Evolutionary conservation across 768 basidiomycete species (phyloP).

Genomic region (Lactifluus echinatus): DNA sequence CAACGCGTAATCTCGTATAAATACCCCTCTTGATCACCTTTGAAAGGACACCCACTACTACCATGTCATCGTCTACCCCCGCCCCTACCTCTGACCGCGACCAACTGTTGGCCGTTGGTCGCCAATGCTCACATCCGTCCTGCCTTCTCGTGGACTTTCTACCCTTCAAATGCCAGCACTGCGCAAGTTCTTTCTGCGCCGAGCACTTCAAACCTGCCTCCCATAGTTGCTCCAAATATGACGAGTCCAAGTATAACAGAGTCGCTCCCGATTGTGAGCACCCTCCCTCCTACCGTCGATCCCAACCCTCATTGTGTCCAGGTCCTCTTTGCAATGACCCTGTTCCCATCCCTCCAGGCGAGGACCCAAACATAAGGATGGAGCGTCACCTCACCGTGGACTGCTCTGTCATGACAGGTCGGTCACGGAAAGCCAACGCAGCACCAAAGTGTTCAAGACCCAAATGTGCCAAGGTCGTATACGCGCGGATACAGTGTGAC

Average conservation of each 20-base stretch:
- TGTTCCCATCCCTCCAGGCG: conserved; percentile 64
- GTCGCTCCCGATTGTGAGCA: conserved; percentile 66
- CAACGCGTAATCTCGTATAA: conserved; percentile 8
- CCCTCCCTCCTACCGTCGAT: not conserved
- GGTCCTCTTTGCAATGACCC: conserved; percentile 74
- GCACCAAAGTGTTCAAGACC: conserved; percentile 50
- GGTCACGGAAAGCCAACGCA: conserved; percentile 36
- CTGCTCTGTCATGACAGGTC: conserved; percentile 65
- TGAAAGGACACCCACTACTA: too few relatives aligned
- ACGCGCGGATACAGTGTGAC: conserved; percentile 64
- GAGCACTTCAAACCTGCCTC: conserved; percentile 67
- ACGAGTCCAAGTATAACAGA: conserved; percentile 61
- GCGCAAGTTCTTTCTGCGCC: conserved; percentile 58
- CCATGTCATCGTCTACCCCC: conserved; percentile 25
- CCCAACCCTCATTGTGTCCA: conserved; percentile 21
- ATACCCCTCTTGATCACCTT: too few relatives aligned
- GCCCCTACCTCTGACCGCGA: conserved; percentile 32
- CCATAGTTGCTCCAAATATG: conserved; percentile 63
- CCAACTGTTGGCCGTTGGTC: conserved; percentile 55
- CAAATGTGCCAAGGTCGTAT: conserved; percentile 65
- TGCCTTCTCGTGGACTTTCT: conserved; percentile 77
- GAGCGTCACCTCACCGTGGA: conserved; percentile 60
- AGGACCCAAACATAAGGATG: conserved; percentile 78
- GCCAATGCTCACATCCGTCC: conserved; percentile 57
- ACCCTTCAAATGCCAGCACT: conserved; percentile 82